Conservation (phyloP, 2,329 filamentous ascomycete species). For the Venturiaceae sp. region DNA sequence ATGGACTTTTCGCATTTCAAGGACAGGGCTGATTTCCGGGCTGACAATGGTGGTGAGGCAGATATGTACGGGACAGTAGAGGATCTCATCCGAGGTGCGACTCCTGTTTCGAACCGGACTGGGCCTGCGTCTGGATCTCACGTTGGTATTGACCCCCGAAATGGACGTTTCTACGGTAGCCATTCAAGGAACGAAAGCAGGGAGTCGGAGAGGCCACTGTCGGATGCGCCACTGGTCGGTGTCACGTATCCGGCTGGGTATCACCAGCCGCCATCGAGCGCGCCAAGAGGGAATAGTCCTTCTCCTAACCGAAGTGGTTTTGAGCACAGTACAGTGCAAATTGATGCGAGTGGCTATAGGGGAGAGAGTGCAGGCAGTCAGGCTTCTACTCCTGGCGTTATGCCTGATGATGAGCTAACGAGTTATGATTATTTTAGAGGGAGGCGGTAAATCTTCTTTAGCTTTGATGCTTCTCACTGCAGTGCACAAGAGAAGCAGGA, state of each 20-base stretch:
- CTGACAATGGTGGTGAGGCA: slow-evolving; percentile 50
- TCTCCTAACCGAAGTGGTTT: slow-evolving; percentile 5
- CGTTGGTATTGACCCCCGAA: neutral
- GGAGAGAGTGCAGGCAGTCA: neutral
- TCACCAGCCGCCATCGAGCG: slow-evolving; percentile 29
- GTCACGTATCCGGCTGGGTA: slow-evolving; percentile 37
- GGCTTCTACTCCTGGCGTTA: slow-evolving; percentile 11
- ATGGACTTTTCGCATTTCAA: slow-evolving; percentile 92
- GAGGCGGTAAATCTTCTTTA: neutral
- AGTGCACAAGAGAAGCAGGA: too few species aligned
- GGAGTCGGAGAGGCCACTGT: slow-evolving; percentile 16
- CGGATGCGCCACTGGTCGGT: slow-evolving; percentile 14
- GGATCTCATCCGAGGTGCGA: slow-evolving; percentile 50
- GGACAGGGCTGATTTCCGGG: slow-evolving; percentile 44
- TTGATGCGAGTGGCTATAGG: slow-evolving; percentile 9
- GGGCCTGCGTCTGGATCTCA: neutral
- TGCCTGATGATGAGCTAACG: slow-evolving; percentile 22
- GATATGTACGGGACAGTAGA: slow-evolving; percentile 44
- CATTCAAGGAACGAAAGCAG: slow-evolving; percentile 9
- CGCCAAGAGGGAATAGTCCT: neutral
- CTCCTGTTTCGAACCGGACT: slow-evolving; percentile 16
- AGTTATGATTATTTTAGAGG: slow-evolving; percentile 29
- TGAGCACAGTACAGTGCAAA: slow-evolving; percentile 15
- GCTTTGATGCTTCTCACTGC: too few species aligned
- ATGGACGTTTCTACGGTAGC: neutral